Base-by-base conservation (phyloP, 768 basidiomycete genomes). In the Mrakia hoshinonis region DNA sequence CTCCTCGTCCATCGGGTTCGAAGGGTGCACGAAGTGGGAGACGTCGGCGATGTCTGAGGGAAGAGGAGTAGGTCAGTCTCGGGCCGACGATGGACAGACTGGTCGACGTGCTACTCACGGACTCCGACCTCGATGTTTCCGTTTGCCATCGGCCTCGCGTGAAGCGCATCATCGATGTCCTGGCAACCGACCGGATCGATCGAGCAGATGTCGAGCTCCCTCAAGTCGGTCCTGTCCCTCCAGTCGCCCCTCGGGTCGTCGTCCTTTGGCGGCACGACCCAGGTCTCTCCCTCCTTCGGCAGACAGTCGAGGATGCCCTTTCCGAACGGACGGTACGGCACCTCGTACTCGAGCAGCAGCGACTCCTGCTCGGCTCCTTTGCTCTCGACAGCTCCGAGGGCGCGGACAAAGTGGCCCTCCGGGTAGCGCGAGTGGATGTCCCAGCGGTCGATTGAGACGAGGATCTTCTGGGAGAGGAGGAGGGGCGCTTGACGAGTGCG, bases 111-210 rank as follows among this genome's bases (percentile, higher is more conserved):
- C 2, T 6, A 90, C 94, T 83, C 76, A 98, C 95, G 95, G 75
- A 99, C 96, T 67, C 96, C 96, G 43, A 93, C 92, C 78, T 99
- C 92, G 70, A 97, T 89, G 79, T 94, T 92, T 2, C 95, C 95
- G 76, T 94, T 95, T 0, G 92, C 87, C 24, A 99, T 81, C 36
- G 80, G 83, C 52, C 89, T 84, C 18, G 95, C 96, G 79, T 99
- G 96, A 18, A 99, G 81, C 0, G 96, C 96, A 79, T 99, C 96
- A 76, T 99, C 96, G 22, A 99, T 99, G 81, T 99, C 96, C 76
- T 95, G 91, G 81, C 96, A 98, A 91, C 92, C 87, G 15, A 92
- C 93, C 3, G 96, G 96, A 81, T 99, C 96, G 75, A 99, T 98
- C 77, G 93, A 96, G 79, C 96, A 98, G 39, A 99, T 86, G 46